A percentile compares a stretch with the other conserved stretches of the same genome.
Conservation (phyloP, 2,329 filamentous ascomycete species). For the Stylonectria norvegica region DNA sequence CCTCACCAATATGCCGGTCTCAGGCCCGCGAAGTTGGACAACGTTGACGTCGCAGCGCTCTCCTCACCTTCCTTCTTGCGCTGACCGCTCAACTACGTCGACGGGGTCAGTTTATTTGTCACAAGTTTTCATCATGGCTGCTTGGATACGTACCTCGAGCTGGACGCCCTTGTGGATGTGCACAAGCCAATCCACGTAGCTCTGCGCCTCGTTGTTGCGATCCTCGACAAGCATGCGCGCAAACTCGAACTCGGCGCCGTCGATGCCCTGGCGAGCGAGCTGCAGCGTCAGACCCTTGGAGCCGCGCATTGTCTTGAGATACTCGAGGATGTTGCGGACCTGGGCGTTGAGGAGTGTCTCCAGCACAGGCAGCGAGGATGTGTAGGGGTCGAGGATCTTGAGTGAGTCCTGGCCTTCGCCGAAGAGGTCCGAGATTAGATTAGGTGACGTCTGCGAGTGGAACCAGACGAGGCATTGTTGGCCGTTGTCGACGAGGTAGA, state of each 20-base stretch:
- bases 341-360: slow-evolving; percentile 93
- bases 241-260: slow-evolving; percentile 96
- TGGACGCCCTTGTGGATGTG: slow-evolving; percentile 92
- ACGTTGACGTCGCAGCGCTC: slow-evolving; percentile 38
- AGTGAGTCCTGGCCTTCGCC: slow-evolving; percentile 68
- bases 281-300: slow-evolving; percentile 88
- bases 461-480: slow-evolving; percentile 91
- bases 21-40: slow-evolving; percentile 57
- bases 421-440: slow-evolving; percentile 86
- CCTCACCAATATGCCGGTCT: slow-evolving; percentile 58
- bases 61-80: slow-evolving; percentile 65
- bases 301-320: slow-evolving; percentile 73
- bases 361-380: slow-evolving; percentile 74
- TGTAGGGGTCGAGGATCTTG: slow-evolving; percentile 76
- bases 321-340: slow-evolving; percentile 88
- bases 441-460: slow-evolving; percentile 87
- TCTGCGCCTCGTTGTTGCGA: slow-evolving; percentile 94
- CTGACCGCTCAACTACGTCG: slow-evolving; percentile 67
- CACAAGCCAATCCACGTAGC: slow-evolving; percentile 97
- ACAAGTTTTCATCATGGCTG: too few species aligned
- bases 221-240: slow-evolving; percentile 88
- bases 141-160: slow-evolving; percentile 77
- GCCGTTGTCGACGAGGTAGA: slow-evolving; percentile 92
- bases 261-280: slow-evolving; percentile 84
- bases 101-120: too few species aligned